Evolutionary conservation across 495 filamentous ascomycete species (phyloP), one percentile per base, ranked within the genome.

Genomic region (Ascodesmis nigricans): DNA sequence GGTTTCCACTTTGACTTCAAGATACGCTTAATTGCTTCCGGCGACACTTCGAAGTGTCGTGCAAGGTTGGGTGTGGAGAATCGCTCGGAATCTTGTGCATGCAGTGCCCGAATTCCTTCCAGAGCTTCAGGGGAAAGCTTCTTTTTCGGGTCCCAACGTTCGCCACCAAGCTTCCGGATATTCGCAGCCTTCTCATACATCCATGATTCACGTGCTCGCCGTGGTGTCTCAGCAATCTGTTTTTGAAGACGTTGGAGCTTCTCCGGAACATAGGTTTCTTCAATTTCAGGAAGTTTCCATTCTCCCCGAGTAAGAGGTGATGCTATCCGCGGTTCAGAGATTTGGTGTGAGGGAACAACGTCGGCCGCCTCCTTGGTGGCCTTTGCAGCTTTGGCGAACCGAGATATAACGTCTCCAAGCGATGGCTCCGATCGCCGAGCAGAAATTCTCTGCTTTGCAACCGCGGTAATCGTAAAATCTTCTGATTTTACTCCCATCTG

Each of bases 111-210:
- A 38, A 95, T 92, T 18, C 80, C 81, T 10, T 81, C 74, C 7
- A 91, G 50, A 7, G 84, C 78, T 53, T 92, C 83, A 0, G 84
- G 87, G 0, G 87, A 95, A 1, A 97, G 67, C 37, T 70, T 71
- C 56, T 90, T 95, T 17, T 61, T 61, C 15, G 87, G 81, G 25
- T 62, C 58, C 82, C 84, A 97, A 4, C 72, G 70, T 4, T 63
- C 56, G 0, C 44, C 53, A 1, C 68, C 63, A 44, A 93, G 91
- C 49, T 93, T 92, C 19, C 61, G 46, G 35, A 68, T 56, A 11
- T 84, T 50, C 0, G 66, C 69, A 0, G 51, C 53, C 53, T 90
- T 91, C 29, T 90, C 69, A 6, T 69, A 55, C 43, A 66, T 62
- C 82, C 82, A 92, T 2, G 33, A 29, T 43, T 77, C 68, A 9